Percentiles rank a stretch among this genome's conserved stretches.
These are phyloP conservation scores for Didymella arachidicola DNA, from an alignment of 2,329 filamentous ascomycete genomes.

Conservation along the genomic window DNA sequence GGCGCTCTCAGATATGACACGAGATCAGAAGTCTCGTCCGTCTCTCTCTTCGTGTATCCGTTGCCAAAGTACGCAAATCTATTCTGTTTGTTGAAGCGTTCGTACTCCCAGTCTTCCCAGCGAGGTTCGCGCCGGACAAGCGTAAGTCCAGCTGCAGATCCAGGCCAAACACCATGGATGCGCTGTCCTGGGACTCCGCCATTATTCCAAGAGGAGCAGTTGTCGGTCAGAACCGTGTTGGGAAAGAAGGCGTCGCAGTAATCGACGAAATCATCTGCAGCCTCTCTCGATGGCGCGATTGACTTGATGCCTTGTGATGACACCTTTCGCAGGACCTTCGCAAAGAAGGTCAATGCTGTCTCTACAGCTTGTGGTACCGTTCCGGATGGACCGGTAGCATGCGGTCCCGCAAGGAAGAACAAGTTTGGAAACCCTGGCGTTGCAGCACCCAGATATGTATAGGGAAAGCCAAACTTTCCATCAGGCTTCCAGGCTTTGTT, in stretches of 20 bases:
- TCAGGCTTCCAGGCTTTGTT: conserved; percentile 64
- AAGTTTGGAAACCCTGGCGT: conserved; percentile 73
- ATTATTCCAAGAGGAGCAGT: conserved; percentile 77
- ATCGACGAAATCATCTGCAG: conserved; percentile 69
- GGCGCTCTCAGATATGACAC: conserved; percentile 68
- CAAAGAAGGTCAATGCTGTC: conserved; percentile 69
- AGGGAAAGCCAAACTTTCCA: conserved; percentile 67
- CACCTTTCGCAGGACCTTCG: conserved; percentile 72
- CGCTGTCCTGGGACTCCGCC: conserved; percentile 65
- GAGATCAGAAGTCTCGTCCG: conserved; percentile 64
- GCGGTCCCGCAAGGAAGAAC: conserved; percentile 66
- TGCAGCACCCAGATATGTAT: conserved; percentile 71
- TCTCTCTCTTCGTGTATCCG: conserved; percentile 69
- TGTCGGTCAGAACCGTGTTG: conserved; percentile 63
- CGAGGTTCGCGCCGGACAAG: conserved; percentile 64
- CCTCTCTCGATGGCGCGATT: conserved; percentile 64
- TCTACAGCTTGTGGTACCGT: conserved; percentile 74
- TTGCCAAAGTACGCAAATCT: conserved; percentile 72
- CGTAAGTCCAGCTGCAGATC: conserved; percentile 69
- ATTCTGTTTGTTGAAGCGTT: conserved; percentile 56
- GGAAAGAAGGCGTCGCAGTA: conserved; percentile 62
- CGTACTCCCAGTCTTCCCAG: conserved; percentile 68
- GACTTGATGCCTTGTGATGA: conserved; percentile 71
- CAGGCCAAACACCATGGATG: conserved; percentile 75
- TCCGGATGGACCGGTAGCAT: conserved; percentile 58